Evolutionary conservation across 2,329 filamentous ascomycete genomes (phyloP).

Genomic region (Trichoderma sp.): DNA sequence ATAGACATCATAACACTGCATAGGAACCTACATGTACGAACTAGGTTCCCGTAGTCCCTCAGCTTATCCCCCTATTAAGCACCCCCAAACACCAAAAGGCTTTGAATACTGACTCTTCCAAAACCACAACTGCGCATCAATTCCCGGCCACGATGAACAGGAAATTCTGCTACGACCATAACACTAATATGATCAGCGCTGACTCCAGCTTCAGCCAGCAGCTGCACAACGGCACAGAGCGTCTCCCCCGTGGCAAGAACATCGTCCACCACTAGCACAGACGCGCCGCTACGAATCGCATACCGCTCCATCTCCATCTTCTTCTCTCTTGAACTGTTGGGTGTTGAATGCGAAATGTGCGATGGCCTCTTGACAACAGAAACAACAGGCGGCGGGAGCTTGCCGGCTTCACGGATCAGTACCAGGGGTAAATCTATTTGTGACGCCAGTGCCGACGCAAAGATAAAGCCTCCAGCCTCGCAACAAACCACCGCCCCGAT

Average conservation of each 20-base stretch:
- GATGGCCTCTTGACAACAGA: slow-evolving; percentile 48
- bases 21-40: too few species aligned
- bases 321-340: slow-evolving; percentile 28
- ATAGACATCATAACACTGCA: too few species aligned
- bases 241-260: slow-evolving; percentile 56
- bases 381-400: slow-evolving; percentile 56
- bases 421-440: slow-evolving; percentile 42
- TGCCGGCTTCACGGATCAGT: slow-evolving; percentile 54
- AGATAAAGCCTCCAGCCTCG: slow-evolving; percentile 57
- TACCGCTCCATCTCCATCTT: slow-evolving; percentile 49
- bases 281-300: slow-evolving; percentile 37
- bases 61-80: slow-evolving; percentile 3
- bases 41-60: too few species aligned
- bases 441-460: slow-evolving; percentile 48
- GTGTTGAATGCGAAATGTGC: slow-evolving; percentile 49
- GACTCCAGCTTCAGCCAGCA: slow-evolving; percentile 46
- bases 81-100: slow-evolving; percentile 45
- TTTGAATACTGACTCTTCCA: slow-evolving; percentile 48
- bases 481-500: slow-evolving; percentile 49
- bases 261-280: slow-evolving; percentile 59
- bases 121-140: slow-evolving; percentile 47
- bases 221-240: slow-evolving; percentile 49
- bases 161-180: slow-evolving; percentile 58
- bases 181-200: slow-evolving; percentile 40
- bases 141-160: slow-evolving; percentile 50